Evolutionary conservation across 169 alveolate genomes (phyloP).

Genomic region (Miamiensis avidus): DNA sequence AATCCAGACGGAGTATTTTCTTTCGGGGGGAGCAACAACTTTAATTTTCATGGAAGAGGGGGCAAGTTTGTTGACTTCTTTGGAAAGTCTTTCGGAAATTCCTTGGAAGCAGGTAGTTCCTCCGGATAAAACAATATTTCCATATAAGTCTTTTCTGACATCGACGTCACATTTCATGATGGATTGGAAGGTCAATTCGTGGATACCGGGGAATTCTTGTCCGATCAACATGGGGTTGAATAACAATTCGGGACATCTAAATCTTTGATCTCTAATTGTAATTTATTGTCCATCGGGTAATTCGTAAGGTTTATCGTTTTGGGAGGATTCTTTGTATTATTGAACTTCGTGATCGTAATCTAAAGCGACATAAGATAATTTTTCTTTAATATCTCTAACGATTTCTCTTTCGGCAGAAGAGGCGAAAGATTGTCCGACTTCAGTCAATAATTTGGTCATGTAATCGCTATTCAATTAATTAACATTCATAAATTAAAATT

Average conservation of each 20-base stretch:
- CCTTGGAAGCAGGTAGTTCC: conserved; percentile 98
- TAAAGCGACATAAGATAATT: conserved; percentile 94
- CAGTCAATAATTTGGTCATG: conserved; percentile 94
- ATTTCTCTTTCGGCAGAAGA: conserved; percentile 98
- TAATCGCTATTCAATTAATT: conserved; percentile 54
- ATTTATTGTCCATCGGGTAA: conserved; percentile 98
- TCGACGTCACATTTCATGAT: conserved; percentile 97
- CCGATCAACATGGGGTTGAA: conserved; percentile 96
- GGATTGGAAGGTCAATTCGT: conserved; percentile 94
- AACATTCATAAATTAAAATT: too few species aligned
- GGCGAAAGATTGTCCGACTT: conserved; percentile 95
- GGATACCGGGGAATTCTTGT: conserved; percentile 95
- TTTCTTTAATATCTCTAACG: conserved; percentile 98
- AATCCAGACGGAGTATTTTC: conserved; percentile 98
- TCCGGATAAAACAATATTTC: conserved; percentile 96
- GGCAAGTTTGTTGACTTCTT: conserved; percentile 96
- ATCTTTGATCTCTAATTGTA: conserved; percentile 95
- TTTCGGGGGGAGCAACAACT: conserved; percentile 99
- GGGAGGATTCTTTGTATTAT: conserved; percentile 89
- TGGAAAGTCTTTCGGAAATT: conserved; percentile 96
- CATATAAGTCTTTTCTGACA: conserved; percentile 95
- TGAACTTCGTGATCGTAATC: conserved; percentile 96
- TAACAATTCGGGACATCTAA: conserved; percentile 98
- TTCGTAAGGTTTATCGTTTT: conserved; percentile 95
- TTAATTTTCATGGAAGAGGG: conserved; percentile 97